Conservation (phyloP, 2,329 filamentous ascomycete species). For the Fusarium devonianum region DNA sequence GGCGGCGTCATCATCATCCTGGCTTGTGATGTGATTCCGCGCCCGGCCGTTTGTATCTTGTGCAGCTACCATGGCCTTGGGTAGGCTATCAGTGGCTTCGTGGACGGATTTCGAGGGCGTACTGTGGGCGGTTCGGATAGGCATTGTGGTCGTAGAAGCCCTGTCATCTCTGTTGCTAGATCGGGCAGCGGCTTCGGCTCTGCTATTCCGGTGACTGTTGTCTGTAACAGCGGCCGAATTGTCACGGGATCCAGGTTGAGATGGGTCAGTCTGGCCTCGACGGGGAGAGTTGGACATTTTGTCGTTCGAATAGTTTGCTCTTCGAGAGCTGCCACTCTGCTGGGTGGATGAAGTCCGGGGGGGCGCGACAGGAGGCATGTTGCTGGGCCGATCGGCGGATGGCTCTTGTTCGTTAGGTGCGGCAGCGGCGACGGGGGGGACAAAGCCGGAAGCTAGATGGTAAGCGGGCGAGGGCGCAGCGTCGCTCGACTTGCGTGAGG, state of each 20-base stretch:
- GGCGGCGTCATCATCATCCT: constrained; percentile 51
- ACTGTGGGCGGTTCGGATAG: constrained; percentile 55
- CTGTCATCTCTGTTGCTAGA: constrained; percentile 52
- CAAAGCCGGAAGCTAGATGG: constrained; percentile 54
- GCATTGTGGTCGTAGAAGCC: constrained; percentile 49
- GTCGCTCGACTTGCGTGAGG: constrained; percentile 60
- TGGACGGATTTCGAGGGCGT: constrained; percentile 65
- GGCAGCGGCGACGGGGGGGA: constrained; percentile 55
- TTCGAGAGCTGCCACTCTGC: constrained; percentile 53
- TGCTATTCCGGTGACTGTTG: constrained; percentile 43
- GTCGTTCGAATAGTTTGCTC: constrained; percentile 55
- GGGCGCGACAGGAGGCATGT: constrained; percentile 75
- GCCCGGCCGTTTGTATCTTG: constrained; percentile 45
- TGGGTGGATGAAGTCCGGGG: constrained; percentile 81
- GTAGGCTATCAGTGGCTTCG: constrained; percentile 81
- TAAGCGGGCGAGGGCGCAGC: constrained; percentile 50
- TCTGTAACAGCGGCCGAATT: constrained; percentile 43
- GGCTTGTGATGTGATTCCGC: constrained; percentile 36
- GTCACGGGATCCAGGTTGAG: constrained; percentile 46
- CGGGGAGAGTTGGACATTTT: constrained; percentile 53
- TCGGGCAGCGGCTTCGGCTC: constrained; percentile 50
- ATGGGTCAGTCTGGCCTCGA: constrained; percentile 48
- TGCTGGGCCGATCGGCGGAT: constrained; percentile 60
- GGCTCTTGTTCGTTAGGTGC: constrained; percentile 51
- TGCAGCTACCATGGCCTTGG: constrained; percentile 66